A percentile compares a stretch with the other conserved stretches of the same genome.
phyloP scores from a whole-genome alignment of 2,329 filamentous ascomycete species.

The Aspergillus sp. region DNA sequence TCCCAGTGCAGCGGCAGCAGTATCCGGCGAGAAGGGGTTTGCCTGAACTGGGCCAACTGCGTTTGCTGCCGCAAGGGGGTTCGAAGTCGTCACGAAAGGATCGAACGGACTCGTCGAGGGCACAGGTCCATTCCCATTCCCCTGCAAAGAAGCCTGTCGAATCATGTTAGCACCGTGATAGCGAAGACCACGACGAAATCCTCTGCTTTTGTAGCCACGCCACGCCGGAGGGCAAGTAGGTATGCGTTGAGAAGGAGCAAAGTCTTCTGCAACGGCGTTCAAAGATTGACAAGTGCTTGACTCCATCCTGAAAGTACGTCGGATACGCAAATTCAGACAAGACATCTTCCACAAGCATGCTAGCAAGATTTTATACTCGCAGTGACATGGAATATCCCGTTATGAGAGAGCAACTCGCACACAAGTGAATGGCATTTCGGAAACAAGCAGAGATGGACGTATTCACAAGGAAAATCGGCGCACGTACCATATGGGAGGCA shows the following conservation, averaged over 20 bases:
- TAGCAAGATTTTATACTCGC: no score
- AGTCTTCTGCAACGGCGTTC: background rate
- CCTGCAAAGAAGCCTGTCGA: conserved; percentile 34
- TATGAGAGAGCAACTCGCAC: no score
- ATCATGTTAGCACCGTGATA: conserved; percentile 15
- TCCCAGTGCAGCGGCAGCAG: conserved; percentile 50
- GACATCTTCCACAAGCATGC: no score
- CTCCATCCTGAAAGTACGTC: background rate
- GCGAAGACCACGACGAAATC: background rate
- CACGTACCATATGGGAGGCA: conserved; percentile 46
- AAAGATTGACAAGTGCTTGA: background rate
- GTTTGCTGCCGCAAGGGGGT: conserved; percentile 51
- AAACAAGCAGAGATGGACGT: background rate
- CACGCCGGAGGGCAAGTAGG: background rate
- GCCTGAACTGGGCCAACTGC: conserved; percentile 48
- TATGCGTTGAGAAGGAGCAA: background rate
- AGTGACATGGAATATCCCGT: no score
- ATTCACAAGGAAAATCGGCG: conserved; percentile 10
- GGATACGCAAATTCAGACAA: no score
- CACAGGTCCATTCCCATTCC: conserved; percentile 50
- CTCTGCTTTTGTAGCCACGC: background rate
- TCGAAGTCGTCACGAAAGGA: conserved; percentile 61
- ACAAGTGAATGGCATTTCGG: background rate
- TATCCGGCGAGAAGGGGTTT: conserved; percentile 78
- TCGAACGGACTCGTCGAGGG: conserved; percentile 57